Conservation (phyloP, 2,329 filamentous ascomycete species). For the Knoxdaviesia proteae region DNA sequence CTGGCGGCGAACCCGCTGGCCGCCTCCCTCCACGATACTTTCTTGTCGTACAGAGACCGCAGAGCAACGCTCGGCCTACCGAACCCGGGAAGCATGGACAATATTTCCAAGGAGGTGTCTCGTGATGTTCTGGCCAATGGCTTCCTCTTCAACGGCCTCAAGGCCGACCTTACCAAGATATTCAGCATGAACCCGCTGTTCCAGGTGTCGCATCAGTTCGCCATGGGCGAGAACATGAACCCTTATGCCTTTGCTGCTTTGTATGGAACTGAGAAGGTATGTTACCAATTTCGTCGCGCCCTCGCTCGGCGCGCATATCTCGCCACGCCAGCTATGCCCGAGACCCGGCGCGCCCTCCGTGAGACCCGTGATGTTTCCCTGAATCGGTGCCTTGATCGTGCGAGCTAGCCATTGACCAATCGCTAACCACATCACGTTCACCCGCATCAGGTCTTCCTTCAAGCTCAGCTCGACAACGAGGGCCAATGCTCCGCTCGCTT, state of each 20-base stretch:
- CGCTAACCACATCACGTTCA: conserved; percentile 1
- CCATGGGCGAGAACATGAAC: conserved; percentile 79
- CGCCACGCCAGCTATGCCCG: too few relatives aligned
- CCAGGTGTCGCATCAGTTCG: conserved; percentile 92
- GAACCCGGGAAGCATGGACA: conserved; percentile 85
- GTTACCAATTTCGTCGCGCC: neutral
- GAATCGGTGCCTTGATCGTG: too few relatives aligned
- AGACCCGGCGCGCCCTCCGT: too few relatives aligned
- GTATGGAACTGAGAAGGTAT: conserved; percentile 80
- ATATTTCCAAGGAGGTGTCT: conserved; percentile 75
- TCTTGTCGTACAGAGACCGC: conserved; percentile 64
- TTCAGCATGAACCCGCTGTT: conserved; percentile 88
- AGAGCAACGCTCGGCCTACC: conserved; percentile 72
- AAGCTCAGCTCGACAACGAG: conserved; percentile 89
- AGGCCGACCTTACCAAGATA: conserved; percentile 89
- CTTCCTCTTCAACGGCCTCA: conserved; percentile 88
- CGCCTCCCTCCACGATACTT: conserved; percentile 51
- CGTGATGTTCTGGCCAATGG: conserved; percentile 93
- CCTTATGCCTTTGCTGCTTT: conserved; percentile 90
- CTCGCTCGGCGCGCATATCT: too few relatives aligned
- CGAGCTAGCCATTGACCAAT: too few relatives aligned
- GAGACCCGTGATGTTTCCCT: too few relatives aligned
- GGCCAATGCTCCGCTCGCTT: conserved; percentile 70
- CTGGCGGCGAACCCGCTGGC: conserved; percentile 56
- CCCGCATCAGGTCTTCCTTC: conserved; percentile 58